Conservation (phyloP, 2,329 filamentous ascomycete species). For the Phialophora macrospora region DNA sequence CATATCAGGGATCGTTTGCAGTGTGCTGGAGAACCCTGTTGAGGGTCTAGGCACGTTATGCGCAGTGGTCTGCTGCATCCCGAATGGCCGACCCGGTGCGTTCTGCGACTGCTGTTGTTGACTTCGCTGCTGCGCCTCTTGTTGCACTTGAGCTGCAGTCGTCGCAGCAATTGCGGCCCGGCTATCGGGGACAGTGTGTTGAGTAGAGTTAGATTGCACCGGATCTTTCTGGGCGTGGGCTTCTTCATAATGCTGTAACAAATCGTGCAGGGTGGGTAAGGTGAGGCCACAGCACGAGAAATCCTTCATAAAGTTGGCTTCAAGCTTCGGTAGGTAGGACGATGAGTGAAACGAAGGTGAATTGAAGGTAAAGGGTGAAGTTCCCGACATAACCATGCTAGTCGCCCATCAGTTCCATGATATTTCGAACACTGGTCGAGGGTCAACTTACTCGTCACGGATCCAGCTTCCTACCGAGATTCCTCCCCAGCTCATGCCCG, state of each 20-base stretch:
- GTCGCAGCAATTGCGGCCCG: conserved; percentile 54
- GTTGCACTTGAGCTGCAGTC: conserved; percentile 54
- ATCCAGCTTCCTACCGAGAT: conserved; percentile 97
- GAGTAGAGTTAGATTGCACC: conserved; percentile 55
- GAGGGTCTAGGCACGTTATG: conserved; percentile 36
- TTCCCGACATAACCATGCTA: conserved; percentile 94
- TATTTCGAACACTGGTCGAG: not conserved
- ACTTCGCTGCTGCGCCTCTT: conserved; percentile 54
- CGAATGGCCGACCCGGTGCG: conserved; percentile 39
- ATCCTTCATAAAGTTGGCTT: conserved; percentile 97
- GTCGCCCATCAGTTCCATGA: conserved; percentile 31
- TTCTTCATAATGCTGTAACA: conserved; percentile 96
- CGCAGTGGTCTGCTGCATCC: conserved; percentile 32
- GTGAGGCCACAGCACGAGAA: conserved; percentile 93
- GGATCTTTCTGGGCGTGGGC: conserved; percentile 76
- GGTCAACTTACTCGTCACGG: conserved; percentile 84
- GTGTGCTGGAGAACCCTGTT: conserved; percentile 37
- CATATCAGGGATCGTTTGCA: conserved; percentile 45
- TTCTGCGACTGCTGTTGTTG: conserved; percentile 41
- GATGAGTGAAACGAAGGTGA: conserved; percentile 89
- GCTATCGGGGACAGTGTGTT: conserved; percentile 54
- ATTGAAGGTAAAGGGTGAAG: conserved; percentile 86
- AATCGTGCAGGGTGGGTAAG: conserved; percentile 87
- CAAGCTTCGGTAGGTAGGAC: conserved; percentile 92
- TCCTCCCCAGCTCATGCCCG: conserved; percentile 95